Percentiles rank a stretch among this genome's conserved stretches.
phyloP scores from a whole-genome alignment of 805 yeast species.

The Millerozyma miso region DNA sequence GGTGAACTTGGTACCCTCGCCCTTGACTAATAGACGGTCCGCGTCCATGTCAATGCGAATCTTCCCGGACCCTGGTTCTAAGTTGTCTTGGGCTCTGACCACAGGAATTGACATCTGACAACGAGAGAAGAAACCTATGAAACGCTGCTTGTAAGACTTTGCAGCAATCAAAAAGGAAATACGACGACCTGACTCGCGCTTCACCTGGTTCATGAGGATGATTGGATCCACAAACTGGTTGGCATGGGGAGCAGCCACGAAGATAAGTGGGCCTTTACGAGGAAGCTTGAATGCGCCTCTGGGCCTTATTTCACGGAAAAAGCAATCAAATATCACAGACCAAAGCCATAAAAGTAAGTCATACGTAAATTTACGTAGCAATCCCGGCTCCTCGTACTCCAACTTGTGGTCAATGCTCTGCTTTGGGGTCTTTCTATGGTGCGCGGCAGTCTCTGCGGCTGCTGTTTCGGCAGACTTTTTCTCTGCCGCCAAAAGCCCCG shows the following conservation, averaged over 20 bases:
- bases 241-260: conserved; percentile 98
- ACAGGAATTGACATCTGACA: conserved; percentile 86
- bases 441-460: not conserved
- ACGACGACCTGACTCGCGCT: conserved; percentile 60
- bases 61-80: conserved; percentile 62
- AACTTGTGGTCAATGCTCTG: not conserved
- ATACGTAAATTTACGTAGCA: conserved; percentile 27
- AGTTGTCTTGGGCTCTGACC: conserved; percentile 84
- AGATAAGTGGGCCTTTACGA: conserved; percentile 74
- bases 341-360: conserved; percentile 37
- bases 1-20: conserved; percentile 65
- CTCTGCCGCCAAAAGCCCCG: not conserved
- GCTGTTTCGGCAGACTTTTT: not conserved
- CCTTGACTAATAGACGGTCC: conserved; percentile 55
- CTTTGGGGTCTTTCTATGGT: not conserved
- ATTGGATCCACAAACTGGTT: conserved; percentile 85
- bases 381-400: conserved; percentile 5
- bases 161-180: conserved; percentile 85
- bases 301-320: conserved; percentile 84
- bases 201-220: conserved; percentile 77
- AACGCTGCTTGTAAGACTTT: conserved; percentile 56
- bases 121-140: conserved; percentile 74
- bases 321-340: conserved; percentile 47
- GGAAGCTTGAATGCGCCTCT: conserved; percentile 79
- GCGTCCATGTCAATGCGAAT: conserved; percentile 50